Evolutionary conservation across 139 green algal species (phyloP).

Genomic region (Deuterostichococcus epilithicus): DNA sequence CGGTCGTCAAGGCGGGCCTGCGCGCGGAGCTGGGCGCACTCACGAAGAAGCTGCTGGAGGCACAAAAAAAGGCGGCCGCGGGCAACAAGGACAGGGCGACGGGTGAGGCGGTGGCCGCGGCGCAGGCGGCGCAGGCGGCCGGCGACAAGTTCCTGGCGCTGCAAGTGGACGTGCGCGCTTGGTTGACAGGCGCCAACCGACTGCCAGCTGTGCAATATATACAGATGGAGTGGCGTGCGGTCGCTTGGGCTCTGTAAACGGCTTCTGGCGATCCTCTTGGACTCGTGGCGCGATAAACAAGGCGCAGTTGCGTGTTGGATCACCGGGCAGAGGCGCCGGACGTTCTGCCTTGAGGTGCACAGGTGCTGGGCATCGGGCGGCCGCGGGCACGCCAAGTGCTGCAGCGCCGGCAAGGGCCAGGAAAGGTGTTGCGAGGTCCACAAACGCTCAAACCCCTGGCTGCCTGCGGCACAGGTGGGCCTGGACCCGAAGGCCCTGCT

Average conservation of each 20-base stretch:
- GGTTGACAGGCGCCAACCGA: neutral
- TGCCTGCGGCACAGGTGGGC: conserved; percentile 46
- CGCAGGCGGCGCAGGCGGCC: conserved; percentile 11
- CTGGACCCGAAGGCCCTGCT: conserved; percentile 68
- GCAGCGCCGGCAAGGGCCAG: no score
- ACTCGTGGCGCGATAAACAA: no score
- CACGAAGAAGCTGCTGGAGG: conserved; percentile 61
- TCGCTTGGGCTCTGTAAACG: no score
- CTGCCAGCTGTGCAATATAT: neutral
- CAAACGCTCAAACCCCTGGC: neutral
- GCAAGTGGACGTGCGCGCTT: neutral
- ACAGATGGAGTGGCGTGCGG: no score
- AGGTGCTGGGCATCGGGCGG: no score
- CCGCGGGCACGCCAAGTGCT: no score
- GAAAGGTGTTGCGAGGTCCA: no score
- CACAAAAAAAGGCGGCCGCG: conserved; percentile 66
- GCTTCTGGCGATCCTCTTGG: no score
- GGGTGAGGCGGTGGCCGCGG: conserved; percentile 23
- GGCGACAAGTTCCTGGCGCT: conserved; percentile 33
- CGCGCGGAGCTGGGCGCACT: conserved; percentile 58
- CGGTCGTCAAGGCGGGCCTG: conserved; percentile 67
- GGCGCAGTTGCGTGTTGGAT: no score
- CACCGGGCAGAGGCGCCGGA: no score
- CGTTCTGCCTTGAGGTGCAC: no score
- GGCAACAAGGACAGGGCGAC: conserved; percentile 64